Conservation (phyloP, 1,284 basidiomycete genomes). For the Melanopsichium pennsylvanicum region DNA sequence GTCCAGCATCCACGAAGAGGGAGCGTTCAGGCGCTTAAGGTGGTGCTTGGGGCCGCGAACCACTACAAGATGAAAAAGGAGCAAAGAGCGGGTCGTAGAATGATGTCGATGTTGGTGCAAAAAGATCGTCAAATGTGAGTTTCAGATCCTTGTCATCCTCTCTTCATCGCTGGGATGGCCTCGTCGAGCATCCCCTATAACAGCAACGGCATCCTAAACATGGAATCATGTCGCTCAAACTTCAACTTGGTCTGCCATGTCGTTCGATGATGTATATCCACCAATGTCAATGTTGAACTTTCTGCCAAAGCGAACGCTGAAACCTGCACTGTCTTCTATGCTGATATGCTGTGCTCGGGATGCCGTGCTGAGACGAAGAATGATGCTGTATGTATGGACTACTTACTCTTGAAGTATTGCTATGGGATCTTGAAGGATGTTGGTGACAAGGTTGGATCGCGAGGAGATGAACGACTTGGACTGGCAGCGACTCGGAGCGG, state of each 20-base stretch:
- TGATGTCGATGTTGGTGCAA: too few species aligned
- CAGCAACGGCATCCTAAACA: too few species aligned
- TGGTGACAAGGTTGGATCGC: slow-evolving; percentile 46
- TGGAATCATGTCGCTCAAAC: too few species aligned
- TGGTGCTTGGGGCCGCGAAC: slow-evolving; percentile 96
- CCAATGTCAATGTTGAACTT: not conserved
- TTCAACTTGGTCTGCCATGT: too few species aligned
- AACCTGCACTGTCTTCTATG: not conserved
- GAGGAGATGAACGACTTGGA: slow-evolving; percentile 28
- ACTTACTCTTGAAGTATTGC: slow-evolving; percentile 52
- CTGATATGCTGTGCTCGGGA: slow-evolving; percentile 1
- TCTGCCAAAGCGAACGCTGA: too few species aligned
- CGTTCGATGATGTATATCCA: not conserved
- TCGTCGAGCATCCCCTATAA: too few species aligned
- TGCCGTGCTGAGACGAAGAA: slow-evolving; percentile 23
- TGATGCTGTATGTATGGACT: slow-evolving; percentile 7
- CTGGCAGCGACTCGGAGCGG: not conserved
- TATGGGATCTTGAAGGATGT: slow-evolving; percentile 49
- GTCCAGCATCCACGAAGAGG: slow-evolving; percentile 99
- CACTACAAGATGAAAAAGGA: slow-evolving; percentile 35
- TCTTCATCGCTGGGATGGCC: too few species aligned
- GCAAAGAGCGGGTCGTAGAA: slow-evolving; percentile 2
- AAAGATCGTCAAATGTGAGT: too few species aligned
- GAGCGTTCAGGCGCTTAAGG: slow-evolving; percentile 95
- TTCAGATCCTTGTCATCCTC: too few species aligned